These are phyloP conservation scores for Dentipellis sp. DNA, from an alignment of 768 basidiomycete species.

Conservation along the genomic window DNA sequence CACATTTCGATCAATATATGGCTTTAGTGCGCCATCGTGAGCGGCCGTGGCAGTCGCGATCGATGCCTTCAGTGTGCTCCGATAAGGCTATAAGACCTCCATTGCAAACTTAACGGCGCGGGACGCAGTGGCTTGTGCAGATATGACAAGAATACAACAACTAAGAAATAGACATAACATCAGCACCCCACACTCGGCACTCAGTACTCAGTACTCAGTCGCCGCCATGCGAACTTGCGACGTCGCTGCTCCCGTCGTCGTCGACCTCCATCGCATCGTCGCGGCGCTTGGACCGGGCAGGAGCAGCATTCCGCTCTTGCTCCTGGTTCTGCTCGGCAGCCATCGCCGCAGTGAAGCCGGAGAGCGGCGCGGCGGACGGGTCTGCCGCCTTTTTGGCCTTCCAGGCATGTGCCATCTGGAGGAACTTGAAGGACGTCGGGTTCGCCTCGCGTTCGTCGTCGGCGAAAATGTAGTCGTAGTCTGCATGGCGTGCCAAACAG, in stretches of 20 bases:
- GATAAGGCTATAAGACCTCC: no score
- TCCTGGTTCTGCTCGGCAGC: constrained; percentile 8
- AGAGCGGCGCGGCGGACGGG: constrained; percentile 23
- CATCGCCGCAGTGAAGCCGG: constrained; percentile 40
- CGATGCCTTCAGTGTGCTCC: no score
- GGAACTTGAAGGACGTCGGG: constrained; percentile 89
- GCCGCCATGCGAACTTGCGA: constrained; percentile 44
- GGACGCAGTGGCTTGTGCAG: neutral
- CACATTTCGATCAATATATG: no score
- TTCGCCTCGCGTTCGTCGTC: constrained; percentile 95
- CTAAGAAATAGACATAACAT: neutral
- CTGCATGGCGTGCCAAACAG: constrained; percentile 28
- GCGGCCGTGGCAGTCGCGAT: no score
- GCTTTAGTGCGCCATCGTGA: no score
- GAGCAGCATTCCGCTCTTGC: constrained; percentile 1
- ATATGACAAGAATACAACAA: neutral
- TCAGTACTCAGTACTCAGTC: constrained; percentile 10
- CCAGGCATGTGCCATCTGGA: constrained; percentile 95
- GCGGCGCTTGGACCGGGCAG: constrained; percentile 3
- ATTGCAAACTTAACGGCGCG: no score
- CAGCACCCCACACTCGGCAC: neutral
- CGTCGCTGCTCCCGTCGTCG: constrained; percentile 35
- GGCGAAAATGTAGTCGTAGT: constrained; percentile 92
- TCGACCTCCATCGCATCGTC: constrained; percentile 21
- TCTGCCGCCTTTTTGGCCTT: constrained; percentile 30